Evolutionary conservation across 805 yeast genomes (phyloP).

Genomic region (Lachancea lanzarotensis): DNA sequence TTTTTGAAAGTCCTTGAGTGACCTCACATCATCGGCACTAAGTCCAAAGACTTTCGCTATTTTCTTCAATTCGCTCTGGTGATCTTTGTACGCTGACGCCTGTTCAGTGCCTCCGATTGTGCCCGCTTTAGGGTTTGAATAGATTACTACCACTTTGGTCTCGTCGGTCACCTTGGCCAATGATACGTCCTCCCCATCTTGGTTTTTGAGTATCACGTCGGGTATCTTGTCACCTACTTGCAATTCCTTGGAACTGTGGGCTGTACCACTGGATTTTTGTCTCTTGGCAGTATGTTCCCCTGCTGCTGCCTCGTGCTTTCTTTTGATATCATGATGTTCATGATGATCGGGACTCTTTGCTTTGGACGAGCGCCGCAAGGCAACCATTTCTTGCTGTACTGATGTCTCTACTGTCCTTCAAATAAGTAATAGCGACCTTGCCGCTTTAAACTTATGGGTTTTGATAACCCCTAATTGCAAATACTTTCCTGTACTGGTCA

Average conservation of each 20-base stretch:
- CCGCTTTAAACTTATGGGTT: neutral
- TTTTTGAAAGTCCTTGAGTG: slow-evolving; percentile 68
- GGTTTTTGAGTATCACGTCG: slow-evolving; percentile 54
- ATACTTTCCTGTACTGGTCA: neutral
- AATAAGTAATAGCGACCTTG: neutral
- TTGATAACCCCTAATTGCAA: neutral
- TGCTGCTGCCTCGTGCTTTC: slow-evolving; percentile 4
- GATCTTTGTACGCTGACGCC: slow-evolving; percentile 80
- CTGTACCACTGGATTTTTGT: slow-evolving; percentile 8
- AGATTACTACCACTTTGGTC: slow-evolving; percentile 45
- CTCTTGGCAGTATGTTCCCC: slow-evolving; percentile 24
- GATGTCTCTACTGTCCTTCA: neutral
- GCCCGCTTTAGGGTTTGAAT: slow-evolving; percentile 85
- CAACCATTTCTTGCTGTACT: slow-evolving; percentile 11
- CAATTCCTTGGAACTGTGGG: slow-evolving; percentile 15
- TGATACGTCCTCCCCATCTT: slow-evolving; percentile 58
- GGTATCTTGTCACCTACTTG: slow-evolving; percentile 63
- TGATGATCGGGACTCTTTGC: slow-evolving; percentile 9
- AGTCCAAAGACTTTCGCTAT: slow-evolving; percentile 64
- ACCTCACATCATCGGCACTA: slow-evolving; percentile 71
- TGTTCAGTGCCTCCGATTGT: slow-evolving; percentile 98
- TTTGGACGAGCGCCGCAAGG: slow-evolving; percentile 31
- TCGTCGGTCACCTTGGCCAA: slow-evolving; percentile 37
- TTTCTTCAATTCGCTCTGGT: slow-evolving; percentile 37
- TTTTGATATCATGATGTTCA: slow-evolving; percentile 14